These are phyloP conservation scores for Trypanosoma conorhini DNA, from an alignment of 208 protist genomes.

Conservation along the genomic window DNA sequence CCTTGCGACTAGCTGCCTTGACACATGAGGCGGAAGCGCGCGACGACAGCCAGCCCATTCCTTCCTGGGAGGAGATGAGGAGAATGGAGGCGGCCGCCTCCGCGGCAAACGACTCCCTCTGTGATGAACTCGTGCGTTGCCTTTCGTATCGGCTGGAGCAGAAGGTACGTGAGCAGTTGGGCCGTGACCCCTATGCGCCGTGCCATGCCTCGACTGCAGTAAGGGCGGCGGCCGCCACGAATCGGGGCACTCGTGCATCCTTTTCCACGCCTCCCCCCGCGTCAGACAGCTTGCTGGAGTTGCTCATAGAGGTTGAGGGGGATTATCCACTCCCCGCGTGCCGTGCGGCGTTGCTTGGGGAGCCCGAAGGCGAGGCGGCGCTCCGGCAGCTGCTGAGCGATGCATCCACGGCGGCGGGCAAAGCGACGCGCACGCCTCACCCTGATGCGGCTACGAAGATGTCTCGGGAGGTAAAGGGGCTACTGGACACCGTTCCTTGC, in stretches of 20 bases:
- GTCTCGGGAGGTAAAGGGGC: slow-evolving; percentile 15
- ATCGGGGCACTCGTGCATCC: neutral
- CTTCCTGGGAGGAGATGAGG: slow-evolving; percentile 25
- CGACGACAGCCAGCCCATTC: neutral
- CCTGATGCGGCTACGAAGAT: neutral
- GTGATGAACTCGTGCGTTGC: slow-evolving; percentile 14
- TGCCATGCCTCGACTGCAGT: neutral
- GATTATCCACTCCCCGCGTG: slow-evolving; percentile 21
- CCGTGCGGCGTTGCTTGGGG: slow-evolving; percentile 26
- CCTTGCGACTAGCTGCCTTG: slow-evolving; percentile 14
- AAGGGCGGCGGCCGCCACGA: neutral
- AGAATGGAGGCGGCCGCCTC: neutral
- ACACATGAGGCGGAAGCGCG: neutral
- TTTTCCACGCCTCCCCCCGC: neutral
- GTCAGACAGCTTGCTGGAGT: slow-evolving; percentile 7
- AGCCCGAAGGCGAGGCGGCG: neutral
- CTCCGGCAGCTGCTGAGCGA: slow-evolving; percentile 24
- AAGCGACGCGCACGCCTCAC: neutral
- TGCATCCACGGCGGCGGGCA: neutral
- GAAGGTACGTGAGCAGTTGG: slow-evolving; percentile 2
- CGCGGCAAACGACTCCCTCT: neutral
- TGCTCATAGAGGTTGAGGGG: slow-evolving; percentile 9
- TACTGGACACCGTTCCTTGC: slow-evolving; percentile 30
- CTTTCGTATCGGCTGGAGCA: slow-evolving; percentile 3
- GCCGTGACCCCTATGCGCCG: neutral